phyloP scores from a whole-genome alignment of 805 yeast genomes.

The Candida peoriensis region DNA sequence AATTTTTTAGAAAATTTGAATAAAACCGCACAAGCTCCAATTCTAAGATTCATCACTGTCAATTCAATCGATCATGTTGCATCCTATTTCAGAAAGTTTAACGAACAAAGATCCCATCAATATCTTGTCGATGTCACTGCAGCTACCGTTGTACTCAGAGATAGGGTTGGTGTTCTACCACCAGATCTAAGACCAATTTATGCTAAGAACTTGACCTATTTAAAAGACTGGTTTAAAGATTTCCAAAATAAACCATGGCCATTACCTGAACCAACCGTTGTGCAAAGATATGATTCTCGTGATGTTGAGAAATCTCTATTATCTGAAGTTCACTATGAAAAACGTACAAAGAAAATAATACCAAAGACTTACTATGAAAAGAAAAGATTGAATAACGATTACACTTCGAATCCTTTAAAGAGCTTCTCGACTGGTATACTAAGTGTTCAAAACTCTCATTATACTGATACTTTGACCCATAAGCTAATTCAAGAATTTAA shows the following conservation, averaged over 20 bases:
- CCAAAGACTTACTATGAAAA: slow-evolving; percentile 45
- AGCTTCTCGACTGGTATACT: slow-evolving; percentile 51
- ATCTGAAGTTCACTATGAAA: slow-evolving; percentile 64
- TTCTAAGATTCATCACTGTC: slow-evolving; percentile 67
- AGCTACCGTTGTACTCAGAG: slow-evolving; percentile 77
- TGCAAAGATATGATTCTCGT: slow-evolving; percentile 56
- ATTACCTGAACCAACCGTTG: slow-evolving; percentile 63
- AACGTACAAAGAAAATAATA: slow-evolving; percentile 34
- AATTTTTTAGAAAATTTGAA: slow-evolving; percentile 27
- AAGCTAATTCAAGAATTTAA: slow-evolving; percentile 54
- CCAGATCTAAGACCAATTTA: slow-evolving; percentile 75
- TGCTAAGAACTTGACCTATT: slow-evolving; percentile 55
- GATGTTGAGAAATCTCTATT: slow-evolving; percentile 79
- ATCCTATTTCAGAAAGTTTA: slow-evolving; percentile 37
- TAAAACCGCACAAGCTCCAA: slow-evolving; percentile 37
- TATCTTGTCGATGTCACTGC: slow-evolving; percentile 69
- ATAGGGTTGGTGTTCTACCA: slow-evolving; percentile 76
- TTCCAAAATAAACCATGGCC: slow-evolving; percentile 55
- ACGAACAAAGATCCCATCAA: slow-evolving; percentile 28
- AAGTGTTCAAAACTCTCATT: slow-evolving; percentile 32
- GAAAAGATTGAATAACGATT: slow-evolving; percentile 61
- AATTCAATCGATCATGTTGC: slow-evolving; percentile 83
- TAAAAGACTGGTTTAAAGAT: slow-evolving; percentile 56
- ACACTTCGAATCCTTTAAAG: slow-evolving; percentile 63
- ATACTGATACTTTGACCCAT: slow-evolving; percentile 52